Evolutionary conservation across 345 rosid species (phyloP).

Genomic region (Geranium brycei): DNA sequence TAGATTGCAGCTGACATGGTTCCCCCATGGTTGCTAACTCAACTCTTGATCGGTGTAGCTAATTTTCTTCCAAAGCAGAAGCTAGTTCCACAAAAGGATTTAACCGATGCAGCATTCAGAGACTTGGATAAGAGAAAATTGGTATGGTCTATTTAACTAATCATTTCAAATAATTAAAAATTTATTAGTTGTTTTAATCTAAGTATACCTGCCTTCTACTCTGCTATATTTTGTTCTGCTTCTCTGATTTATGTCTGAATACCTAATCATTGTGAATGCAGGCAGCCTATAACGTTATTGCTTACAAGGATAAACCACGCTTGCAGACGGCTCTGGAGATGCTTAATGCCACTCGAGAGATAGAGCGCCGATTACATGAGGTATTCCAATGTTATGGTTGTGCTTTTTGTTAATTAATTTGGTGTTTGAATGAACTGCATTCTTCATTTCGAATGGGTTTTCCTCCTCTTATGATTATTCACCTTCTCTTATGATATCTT

Average conservation of each 20-base stretch:
- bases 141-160: slow-evolving; percentile 29
- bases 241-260: background rate
- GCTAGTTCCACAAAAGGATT: slow-evolving; percentile 78
- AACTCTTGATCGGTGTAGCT: slow-evolving; percentile 59
- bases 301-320: slow-evolving; percentile 73
- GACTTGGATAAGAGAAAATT: slow-evolving; percentile 44
- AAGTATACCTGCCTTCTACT: no score
- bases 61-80: slow-evolving; percentile 61
- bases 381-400: slow-evolving; percentile 17
- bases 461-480: background rate
- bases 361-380: slow-evolving; percentile 51
- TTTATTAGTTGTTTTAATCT: no score
- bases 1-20: slow-evolving; percentile 86
- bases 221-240: background rate
- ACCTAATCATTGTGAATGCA: slow-evolving; percentile 19
- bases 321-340: slow-evolving; percentile 62
- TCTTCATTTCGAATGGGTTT: no score
- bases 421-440: no score
- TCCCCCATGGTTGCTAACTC: slow-evolving; percentile 48
- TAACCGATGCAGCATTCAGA: slow-evolving; percentile 69
- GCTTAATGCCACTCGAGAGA: slow-evolving; percentile 62
- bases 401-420: background rate
- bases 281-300: slow-evolving; percentile 59
- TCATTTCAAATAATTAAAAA: background rate
- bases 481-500: background rate